These are phyloP conservation scores for Tephrocybe sp. DNA, from an alignment of 768 basidiomycete species.

Conservation along the genomic window DNA sequence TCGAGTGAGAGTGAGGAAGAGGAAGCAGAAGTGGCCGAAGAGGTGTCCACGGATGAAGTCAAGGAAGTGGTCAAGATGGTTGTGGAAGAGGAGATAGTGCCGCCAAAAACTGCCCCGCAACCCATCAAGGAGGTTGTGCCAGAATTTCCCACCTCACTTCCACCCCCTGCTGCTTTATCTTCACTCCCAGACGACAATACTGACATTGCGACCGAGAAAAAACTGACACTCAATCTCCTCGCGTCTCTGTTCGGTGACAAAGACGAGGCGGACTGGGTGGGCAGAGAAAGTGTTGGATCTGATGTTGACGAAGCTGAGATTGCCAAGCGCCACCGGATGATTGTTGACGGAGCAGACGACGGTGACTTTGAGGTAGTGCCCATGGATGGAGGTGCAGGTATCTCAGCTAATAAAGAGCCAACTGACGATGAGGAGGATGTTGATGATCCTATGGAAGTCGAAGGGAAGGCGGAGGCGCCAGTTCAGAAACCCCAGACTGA, in stretches of 20 bases:
- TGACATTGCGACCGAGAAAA: conserved; percentile 46
- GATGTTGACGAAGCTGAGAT: conserved; percentile 45
- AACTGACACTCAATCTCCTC: conserved; percentile 46
- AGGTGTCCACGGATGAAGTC: conserved; percentile 8
- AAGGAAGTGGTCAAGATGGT: background rate
- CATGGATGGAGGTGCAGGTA: conserved; percentile 2
- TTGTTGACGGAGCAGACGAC: conserved; percentile 23
- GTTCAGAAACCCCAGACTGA: conserved; percentile 5
- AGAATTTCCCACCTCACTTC: conserved; percentile 2
- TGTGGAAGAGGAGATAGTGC: background rate
- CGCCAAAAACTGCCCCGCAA: background rate
- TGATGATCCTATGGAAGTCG: conserved; percentile 12
- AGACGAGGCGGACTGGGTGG: conserved; percentile 57
- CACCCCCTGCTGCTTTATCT: background rate
- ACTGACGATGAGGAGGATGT: conserved; percentile 10
- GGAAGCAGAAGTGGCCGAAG: conserved; percentile 15
- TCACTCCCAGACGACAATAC: conserved; percentile 13
- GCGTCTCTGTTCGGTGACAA: conserved; percentile 50
- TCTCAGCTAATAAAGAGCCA: background rate
- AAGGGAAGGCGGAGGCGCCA: conserved; percentile 11
- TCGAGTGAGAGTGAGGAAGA: conserved; percentile 17
- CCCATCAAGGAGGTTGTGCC: background rate
- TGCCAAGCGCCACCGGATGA: conserved; percentile 21
- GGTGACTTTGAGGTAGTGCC: conserved; percentile 19
- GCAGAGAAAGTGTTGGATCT: conserved; percentile 55